Evolutionary conservation across 768 basidiomycete species (phyloP), one percentile per base, ranked within the genome.

Genomic region (Pleurotus pulmonarius): DNA sequence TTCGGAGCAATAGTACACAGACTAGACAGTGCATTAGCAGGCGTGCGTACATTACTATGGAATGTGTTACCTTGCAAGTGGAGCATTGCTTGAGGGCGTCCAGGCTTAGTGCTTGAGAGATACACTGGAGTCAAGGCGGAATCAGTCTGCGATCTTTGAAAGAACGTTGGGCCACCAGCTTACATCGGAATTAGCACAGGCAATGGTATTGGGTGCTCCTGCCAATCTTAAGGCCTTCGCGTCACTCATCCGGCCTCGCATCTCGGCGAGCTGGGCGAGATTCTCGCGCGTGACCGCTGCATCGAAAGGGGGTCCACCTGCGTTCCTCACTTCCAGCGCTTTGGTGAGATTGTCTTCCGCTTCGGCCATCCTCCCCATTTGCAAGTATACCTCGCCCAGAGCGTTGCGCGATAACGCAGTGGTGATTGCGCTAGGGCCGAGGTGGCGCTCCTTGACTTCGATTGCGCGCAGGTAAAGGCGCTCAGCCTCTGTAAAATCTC

Each of bases 271-370:
- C n/a, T 38, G 26, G 12, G 22, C 49, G 13, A 52, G 9, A 29
- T 52, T 52, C n/a, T 52, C 49, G 7, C 49, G 3, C 6, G 49
- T 52, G 12, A 52, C 49, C 15, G 49, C 49, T 12, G 49, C 37
- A 5, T 52, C 49, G 22, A 70, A 64, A 11, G 61, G 51, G n/a
- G 63, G 56, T 4, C 65, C 65, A 25, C 16, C 39, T 5, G 22
- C 26, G 48, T 59, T 61, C 15, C 61, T 57, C 34, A 64, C 59
- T 16, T 57, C 63, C 51, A 73, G 63, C n/a, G 74, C 73, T 55
- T 70, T 66, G 26, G 61, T 62, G 7, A 76, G 61, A 49, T 73
- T 66, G 3, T 63, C 64, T 60, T 75, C 73, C 0, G 76, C 74
- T 5, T 75, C 69, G 48, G 68, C 69, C n/a, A 73, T 59, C 34